Evolutionary conservation across 2,329 filamentous ascomycete species (phyloP).

Genomic region (Nigrospora oryzae): DNA sequence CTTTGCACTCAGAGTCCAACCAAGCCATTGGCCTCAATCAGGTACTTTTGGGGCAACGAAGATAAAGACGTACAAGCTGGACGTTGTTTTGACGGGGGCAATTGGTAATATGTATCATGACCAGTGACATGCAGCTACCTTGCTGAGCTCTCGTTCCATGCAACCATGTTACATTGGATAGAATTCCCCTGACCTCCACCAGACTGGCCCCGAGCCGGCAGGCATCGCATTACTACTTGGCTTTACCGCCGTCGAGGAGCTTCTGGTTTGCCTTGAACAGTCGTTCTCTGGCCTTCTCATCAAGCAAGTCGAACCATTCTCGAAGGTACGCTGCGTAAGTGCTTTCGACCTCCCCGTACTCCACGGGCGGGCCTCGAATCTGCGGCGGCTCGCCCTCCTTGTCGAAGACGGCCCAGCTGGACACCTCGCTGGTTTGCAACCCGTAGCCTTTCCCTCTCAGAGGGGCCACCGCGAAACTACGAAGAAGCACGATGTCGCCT

Average conservation of each 20-base stretch:
- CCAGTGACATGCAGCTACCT: too few relatives aligned
- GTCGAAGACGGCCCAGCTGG: slow-evolving; percentile 56
- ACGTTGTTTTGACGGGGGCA: too few relatives aligned
- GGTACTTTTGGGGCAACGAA: too few relatives aligned
- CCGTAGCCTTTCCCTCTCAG: slow-evolving; percentile 48
- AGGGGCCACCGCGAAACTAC: slow-evolving; percentile 44
- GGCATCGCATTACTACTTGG: background rate
- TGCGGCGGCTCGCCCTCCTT: slow-evolving; percentile 33
- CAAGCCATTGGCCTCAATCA: too few relatives aligned
- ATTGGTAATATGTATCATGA: too few relatives aligned
- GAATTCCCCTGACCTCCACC: background rate
- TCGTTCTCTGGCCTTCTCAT: slow-evolving; percentile 34
- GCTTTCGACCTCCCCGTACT: slow-evolving; percentile 41
- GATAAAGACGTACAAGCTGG: too few relatives aligned
- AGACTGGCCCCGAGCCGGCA: background rate
- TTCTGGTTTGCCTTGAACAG: slow-evolving; percentile 38
- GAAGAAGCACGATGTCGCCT: slow-evolving; percentile 51
- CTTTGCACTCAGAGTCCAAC: too few relatives aligned
- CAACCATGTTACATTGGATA: too few relatives aligned
- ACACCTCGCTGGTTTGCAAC: slow-evolving; percentile 43
- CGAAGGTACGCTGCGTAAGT: slow-evolving; percentile 39
- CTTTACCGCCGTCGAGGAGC: slow-evolving; percentile 15
- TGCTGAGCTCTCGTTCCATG: too few relatives aligned
- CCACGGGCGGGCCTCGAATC: slow-evolving; percentile 52
- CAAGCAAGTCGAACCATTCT: slow-evolving; percentile 40